Percentiles rank a stretch among this genome's conserved stretches.
These are phyloP conservation scores for Sugiyamaella boreocaroliniensis DNA, from an alignment of 805 yeast genomes.

Conservation along the genomic window DNA sequence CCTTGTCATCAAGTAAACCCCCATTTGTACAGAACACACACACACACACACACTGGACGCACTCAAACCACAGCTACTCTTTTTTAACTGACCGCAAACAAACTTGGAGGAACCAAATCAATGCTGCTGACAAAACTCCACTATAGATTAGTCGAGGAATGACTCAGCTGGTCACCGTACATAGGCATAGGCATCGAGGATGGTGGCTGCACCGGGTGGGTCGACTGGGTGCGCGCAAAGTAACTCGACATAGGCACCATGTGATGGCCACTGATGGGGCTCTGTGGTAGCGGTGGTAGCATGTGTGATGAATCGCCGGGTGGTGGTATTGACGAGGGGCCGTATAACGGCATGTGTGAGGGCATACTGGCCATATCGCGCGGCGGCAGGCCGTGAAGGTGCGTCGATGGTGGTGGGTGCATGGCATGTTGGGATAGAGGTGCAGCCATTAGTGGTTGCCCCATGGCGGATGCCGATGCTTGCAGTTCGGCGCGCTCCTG, in stretches of 20 bases:
- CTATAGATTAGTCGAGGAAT: not conserved
- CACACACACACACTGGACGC: no score
- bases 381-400: not conserved
- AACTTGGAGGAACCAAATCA: no score
- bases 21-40: no score
- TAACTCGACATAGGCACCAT: not conserved
- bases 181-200: not conserved
- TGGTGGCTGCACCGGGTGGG: not conserved
- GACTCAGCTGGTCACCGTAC: not conserved
- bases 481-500: conserved; percentile 15
- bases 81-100: no score
- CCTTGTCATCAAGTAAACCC: no score
- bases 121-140: no score
- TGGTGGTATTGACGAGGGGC: not conserved
- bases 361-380: not conserved
- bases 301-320: not conserved
- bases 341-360: not conserved
- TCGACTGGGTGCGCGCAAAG: not conserved
- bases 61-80: no score
- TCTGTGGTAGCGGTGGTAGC: conserved; percentile 2
- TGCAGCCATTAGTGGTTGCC: not conserved
- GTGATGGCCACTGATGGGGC: not conserved
- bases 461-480: not conserved
- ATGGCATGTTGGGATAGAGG: conserved; percentile 4
- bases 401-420: not conserved